These are phyloP conservation scores for Botrytis deweyae DNA, from an alignment of 2,329 filamentous ascomycete species.

Conservation along the genomic window DNA sequence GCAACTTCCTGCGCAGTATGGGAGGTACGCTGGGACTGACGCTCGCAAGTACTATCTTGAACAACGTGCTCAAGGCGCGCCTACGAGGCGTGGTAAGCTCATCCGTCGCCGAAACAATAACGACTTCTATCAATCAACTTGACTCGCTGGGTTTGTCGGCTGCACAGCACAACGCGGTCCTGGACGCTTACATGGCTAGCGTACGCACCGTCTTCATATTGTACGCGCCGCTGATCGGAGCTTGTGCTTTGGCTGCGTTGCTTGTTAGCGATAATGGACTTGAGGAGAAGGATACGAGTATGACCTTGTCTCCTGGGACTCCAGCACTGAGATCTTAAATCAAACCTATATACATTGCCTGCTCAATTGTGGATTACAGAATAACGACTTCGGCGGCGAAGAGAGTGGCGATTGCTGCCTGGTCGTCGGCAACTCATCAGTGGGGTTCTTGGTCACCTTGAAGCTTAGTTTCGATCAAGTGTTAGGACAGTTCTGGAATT, in stretches of 20 bases:
- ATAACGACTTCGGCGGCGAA: no score
- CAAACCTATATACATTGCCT: background rate
- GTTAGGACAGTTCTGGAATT: no score
- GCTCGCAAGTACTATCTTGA: conserved; percentile 20
- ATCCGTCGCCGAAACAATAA: conserved; percentile 1
- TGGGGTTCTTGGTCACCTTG: no score
- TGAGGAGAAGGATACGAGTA: conserved; percentile 10
- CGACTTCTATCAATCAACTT: conserved; percentile 13
- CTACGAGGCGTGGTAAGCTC: background rate
- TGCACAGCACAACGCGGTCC: conserved; percentile 16
- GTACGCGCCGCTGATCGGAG: conserved; percentile 19
- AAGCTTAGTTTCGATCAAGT: no score
- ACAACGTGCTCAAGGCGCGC: conserved; percentile 14
- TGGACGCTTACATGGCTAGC: conserved; percentile 34
- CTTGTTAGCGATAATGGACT: conserved; percentile 13
- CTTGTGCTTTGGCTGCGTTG: background rate
- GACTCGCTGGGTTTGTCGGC: background rate
- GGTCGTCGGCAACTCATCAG: no score
- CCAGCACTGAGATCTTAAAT: background rate
- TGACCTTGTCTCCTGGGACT: background rate
- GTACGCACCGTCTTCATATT: conserved; percentile 33
- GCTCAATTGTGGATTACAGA: no score
- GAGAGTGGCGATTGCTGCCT: no score
- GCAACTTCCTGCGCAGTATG: conserved; percentile 37
- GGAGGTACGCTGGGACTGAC: conserved; percentile 32